phyloP scores from a whole-genome alignment of 2,329 filamentous ascomycete genomes.

The Colletotrichum scovillei region DNA sequence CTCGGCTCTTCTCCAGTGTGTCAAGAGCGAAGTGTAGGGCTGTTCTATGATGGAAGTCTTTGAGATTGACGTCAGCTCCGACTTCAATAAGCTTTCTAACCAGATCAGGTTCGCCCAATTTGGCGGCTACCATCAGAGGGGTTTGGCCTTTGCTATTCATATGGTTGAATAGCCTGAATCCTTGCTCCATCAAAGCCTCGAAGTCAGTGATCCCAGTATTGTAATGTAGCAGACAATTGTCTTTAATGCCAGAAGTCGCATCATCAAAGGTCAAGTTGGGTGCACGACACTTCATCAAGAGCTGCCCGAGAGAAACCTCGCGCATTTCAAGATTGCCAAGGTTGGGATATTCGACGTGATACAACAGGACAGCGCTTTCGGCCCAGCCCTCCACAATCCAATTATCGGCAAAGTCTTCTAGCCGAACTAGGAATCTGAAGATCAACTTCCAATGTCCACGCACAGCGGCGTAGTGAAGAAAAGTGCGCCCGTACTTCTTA shows the following conservation, averaged over 20 bases:
- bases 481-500: background rate
- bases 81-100: background rate
- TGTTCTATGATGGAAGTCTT: background rate
- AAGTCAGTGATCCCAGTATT: background rate
- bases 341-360: background rate
- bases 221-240: background rate
- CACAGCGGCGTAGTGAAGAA: background rate
- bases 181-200: background rate
- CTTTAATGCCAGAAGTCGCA: accelerated
- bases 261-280: background rate
- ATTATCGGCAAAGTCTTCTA: background rate
- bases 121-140: background rate
- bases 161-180: background rate
- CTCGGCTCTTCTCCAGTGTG: accelerated
- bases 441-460: background rate
- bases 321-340: no score
- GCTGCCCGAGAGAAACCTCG: background rate
- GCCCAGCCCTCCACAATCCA: background rate
- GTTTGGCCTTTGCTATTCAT: background rate
- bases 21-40: background rate
- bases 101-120: accelerated
- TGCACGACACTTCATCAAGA: background rate
- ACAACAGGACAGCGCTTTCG: background rate
- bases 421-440: background rate
- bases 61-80: background rate